phyloP scores from a whole-genome alignment of 257 asterid genomes.

The Ajuga chamaepitys region DNA sequence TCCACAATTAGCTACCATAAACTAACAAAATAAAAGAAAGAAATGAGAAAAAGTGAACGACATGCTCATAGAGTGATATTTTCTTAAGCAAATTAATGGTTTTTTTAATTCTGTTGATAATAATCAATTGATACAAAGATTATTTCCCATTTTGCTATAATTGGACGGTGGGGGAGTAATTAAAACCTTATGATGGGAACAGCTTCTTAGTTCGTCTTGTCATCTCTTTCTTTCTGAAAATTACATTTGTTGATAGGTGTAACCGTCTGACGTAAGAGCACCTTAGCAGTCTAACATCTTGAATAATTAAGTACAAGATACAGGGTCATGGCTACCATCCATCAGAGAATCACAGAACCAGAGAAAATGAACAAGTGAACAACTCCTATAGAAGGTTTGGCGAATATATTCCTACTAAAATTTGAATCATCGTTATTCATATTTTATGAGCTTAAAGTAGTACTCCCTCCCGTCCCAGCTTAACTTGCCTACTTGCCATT shows the following conservation, averaged over 20 bases:
- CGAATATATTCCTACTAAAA: not conserved
- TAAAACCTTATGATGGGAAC: not conserved
- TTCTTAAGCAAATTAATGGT: not conserved
- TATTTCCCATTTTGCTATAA: not conserved
- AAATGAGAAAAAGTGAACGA: not conserved
- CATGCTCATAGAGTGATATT: not conserved
- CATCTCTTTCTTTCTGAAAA: not conserved
- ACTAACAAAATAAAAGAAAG: not conserved
- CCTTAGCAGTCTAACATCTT: not conserved
- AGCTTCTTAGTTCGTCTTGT: not conserved
- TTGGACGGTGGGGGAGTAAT: not conserved
- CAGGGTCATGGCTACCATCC: not conserved
- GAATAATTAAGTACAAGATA: not conserved
- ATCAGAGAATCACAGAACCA: not conserved
- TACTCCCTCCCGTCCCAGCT: too few species aligned
- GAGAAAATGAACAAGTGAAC: not conserved
- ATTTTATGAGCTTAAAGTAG: not conserved
- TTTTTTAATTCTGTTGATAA: not conserved
- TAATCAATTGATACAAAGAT: too few species aligned
- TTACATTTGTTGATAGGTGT: not conserved
- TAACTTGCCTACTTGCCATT: too few species aligned
- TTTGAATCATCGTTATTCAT: not conserved
- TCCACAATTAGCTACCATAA: not conserved
- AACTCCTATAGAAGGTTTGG: not conserved
- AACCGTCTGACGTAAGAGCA: constrained; percentile 1